phyloP scores from a whole-genome alignment of 768 basidiomycete species.

The Kwoniella shandongensis region DNA sequence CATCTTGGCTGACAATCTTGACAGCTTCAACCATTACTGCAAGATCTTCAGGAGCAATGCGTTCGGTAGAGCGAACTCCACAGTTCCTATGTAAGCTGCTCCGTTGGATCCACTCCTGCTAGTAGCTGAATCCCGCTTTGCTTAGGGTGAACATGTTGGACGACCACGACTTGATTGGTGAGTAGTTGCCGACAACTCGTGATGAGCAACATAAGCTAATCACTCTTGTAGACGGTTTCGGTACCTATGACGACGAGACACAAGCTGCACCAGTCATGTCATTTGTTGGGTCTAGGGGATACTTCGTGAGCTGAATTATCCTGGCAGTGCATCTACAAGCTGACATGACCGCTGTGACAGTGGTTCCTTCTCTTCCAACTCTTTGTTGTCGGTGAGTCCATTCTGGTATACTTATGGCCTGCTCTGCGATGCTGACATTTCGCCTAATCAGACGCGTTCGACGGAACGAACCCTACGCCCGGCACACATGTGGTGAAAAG shows the following conservation, averaged over 20 bases:
- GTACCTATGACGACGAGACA: conserved; percentile 49
- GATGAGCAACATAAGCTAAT: too few species aligned
- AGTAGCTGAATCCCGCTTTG: not conserved
- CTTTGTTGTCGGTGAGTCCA: conserved; percentile 69
- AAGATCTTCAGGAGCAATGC: conserved; percentile 79
- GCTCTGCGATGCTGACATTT: not conserved
- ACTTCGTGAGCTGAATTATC: conserved; percentile 59
- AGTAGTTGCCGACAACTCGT: too few species aligned
- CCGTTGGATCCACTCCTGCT: not conserved
- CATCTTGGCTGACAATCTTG: conserved; percentile 53
- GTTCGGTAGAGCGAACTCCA: conserved; percentile 84
- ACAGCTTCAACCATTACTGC: conserved; percentile 87
- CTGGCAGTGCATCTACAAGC: conserved; percentile 55
- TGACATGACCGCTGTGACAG: conserved; percentile 14
- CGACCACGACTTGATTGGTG: conserved; percentile 61
- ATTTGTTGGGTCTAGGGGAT: conserved; percentile 79
- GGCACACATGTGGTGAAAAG: conserved; percentile 69
- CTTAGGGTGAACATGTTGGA: conserved; percentile 55
- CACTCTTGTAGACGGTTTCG: conserved; percentile 40
- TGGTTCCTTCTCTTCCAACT: conserved; percentile 88
- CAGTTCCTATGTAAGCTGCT: conserved; percentile 65
- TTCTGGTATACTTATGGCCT: not conserved
- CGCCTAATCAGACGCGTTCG: conserved; percentile 63
- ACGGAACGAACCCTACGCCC: conserved; percentile 67
- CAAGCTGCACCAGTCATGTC: conserved; percentile 35